Base-by-base conservation (phyloP, 2,329 filamentous ascomycete genomes). In the Chrysosporium keratinophilum region DNA sequence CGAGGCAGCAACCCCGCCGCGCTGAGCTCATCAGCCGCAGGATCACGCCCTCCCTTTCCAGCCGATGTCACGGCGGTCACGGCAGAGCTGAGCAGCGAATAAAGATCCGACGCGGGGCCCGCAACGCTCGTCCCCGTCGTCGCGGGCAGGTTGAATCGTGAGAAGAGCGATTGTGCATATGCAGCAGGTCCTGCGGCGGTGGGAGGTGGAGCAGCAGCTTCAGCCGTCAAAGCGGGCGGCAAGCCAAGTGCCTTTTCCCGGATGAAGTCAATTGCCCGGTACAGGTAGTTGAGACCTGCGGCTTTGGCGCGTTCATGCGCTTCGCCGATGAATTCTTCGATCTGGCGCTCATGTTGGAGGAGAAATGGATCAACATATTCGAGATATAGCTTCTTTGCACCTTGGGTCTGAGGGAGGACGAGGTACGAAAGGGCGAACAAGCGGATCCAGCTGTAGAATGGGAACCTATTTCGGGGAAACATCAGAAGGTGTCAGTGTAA, bases 331-430 rank as follows among this genome's bases (percentile, higher is more conserved):
- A 95, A 84, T 57, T 88, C 82, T 65, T 98, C 93, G 69, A 98
- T 97, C 60, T 87, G 82, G 42, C 77, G 70, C 71, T 97, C 93
- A 69, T 98, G 91, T 57, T 89, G 79, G 63, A 82, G 77, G 48
- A 98, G 82, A 74, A 91, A 95, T 0, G 91, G 91, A 69, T 95
- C 85, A 57, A 97, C 77, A 69, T 93, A 83, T 57, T 82, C 78
- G 65, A 89, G 82, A 75, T 97, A 98, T 59, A 97, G 76, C 63
- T 85, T 74, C 57, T 86, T 85, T 54, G 90, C 89, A 68, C 93
- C 93, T 68, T 96, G 91, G n/a, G 88, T 93, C 70, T 95, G 91
- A 0, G 91, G 93, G n/a, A 95, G 82, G 64, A 97, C 89, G 58
- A 98, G 87, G 74, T 96, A 98, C 60, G 93, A 82, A 66, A 96